phyloP scores from a whole-genome alignment of 768 basidiomycete genomes.

The Hirschioporus abietinus region DNA sequence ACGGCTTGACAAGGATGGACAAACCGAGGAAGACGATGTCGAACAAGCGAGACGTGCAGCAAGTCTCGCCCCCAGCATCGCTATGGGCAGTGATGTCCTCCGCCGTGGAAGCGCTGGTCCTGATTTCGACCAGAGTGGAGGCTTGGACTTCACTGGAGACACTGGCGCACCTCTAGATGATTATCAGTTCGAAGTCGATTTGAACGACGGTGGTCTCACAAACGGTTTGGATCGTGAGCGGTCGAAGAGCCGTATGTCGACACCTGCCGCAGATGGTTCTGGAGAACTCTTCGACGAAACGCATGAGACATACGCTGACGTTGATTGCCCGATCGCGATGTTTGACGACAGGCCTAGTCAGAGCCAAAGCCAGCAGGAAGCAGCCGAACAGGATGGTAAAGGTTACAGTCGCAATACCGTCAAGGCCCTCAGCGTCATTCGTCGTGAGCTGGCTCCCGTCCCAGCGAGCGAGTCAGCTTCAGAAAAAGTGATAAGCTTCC shows the following conservation, averaged over 20 bases:
- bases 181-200: slow-evolving; percentile 58
- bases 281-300: slow-evolving; percentile 41
- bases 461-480: slow-evolving; percentile 33
- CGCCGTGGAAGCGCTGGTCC: slow-evolving; percentile 48
- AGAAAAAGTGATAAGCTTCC: slow-evolving; percentile 72
- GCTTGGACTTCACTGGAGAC: slow-evolving; percentile 50
- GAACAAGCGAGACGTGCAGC: slow-evolving; percentile 67
- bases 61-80: slow-evolving; percentile 57
- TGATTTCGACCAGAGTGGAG: slow-evolving; percentile 30
- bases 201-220: slow-evolving; percentile 28
- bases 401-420: slow-evolving; percentile 88
- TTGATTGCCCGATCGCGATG: slow-evolving; percentile 70
- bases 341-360: slow-evolving; percentile 61
- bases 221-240: slow-evolving; percentile 31
- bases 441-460: slow-evolving; percentile 60
- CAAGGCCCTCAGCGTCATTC: slow-evolving; percentile 72
- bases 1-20: slow-evolving; percentile 41
- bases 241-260: slow-evolving; percentile 47
- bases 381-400: slow-evolving; percentile 49
- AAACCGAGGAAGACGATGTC: slow-evolving; percentile 53
- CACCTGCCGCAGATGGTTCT: slow-evolving; percentile 52
- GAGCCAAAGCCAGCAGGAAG: slow-evolving; percentile 44
- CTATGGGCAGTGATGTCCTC: slow-evolving; percentile 49
- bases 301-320: slow-evolving; percentile 64
- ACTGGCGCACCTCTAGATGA: slow-evolving; percentile 52